These are phyloP conservation scores for Calonectria naviculata DNA, from an alignment of 2,329 filamentous ascomycete species.

Conservation along the genomic window DNA sequence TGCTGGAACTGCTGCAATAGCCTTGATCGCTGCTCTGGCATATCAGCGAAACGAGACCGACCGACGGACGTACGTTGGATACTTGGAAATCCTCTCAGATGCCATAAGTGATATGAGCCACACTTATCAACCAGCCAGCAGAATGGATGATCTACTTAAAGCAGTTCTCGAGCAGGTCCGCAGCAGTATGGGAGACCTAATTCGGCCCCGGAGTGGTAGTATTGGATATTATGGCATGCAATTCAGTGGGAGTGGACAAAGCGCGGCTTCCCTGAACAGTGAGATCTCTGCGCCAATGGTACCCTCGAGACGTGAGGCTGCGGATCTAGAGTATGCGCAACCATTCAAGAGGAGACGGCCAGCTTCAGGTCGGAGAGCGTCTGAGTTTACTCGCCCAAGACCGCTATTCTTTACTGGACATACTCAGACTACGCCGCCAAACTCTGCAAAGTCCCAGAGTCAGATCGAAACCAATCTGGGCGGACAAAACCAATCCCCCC, in stretches of 20 bases:
- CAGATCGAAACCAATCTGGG: slow-evolving; percentile 15
- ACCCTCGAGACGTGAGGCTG: slow-evolving; percentile 45
- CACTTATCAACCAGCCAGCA: slow-evolving; percentile 63
- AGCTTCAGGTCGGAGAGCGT: slow-evolving; percentile 40
- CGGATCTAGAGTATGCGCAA: slow-evolving; percentile 36
- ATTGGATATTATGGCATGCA: slow-evolving; percentile 20
- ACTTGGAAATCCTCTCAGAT: slow-evolving; percentile 63
- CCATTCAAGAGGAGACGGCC: slow-evolving; percentile 45
- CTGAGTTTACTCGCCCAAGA: slow-evolving; percentile 44
- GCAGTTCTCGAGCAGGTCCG: slow-evolving; percentile 63
- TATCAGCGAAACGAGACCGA: slow-evolving; percentile 49
- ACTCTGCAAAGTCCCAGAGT: slow-evolving; percentile 29
- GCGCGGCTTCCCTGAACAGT: slow-evolving; percentile 27
- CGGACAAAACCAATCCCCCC: slow-evolving; percentile 32
- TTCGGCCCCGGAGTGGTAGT: slow-evolving; percentile 34
- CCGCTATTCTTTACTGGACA: slow-evolving; percentile 40
- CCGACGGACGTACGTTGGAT: slow-evolving; percentile 53
- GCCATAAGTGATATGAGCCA: slow-evolving; percentile 64
- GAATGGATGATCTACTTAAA: slow-evolving; percentile 64
- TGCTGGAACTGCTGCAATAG: slow-evolving; percentile 64
- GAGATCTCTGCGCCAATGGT: slow-evolving; percentile 37
- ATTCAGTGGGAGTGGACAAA: slow-evolving; percentile 12
- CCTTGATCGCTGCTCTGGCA: slow-evolving; percentile 61
- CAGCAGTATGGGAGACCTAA: slow-evolving; percentile 39
- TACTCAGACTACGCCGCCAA: slow-evolving; percentile 31